Conservation (phyloP, 2,329 filamentous ascomycete genomes). For the Fusarium chlamydosporum region DNA sequence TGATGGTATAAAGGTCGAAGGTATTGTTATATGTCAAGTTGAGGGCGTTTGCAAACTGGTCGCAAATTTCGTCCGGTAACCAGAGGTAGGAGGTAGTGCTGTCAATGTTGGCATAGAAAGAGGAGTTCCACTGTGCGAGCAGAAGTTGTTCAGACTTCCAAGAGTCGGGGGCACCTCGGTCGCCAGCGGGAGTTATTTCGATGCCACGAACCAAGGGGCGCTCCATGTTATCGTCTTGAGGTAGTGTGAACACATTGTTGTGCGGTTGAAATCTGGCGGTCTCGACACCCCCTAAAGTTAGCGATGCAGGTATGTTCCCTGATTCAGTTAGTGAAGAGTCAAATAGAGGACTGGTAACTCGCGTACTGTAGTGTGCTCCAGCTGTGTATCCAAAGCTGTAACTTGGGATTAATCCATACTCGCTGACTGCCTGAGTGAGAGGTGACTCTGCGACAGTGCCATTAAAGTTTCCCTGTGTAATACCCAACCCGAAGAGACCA, state of each 20-base stretch:
- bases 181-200: conserved; percentile 56
- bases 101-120: conserved; percentile 70
- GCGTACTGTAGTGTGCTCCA: conserved; percentile 77
- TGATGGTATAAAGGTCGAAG: conserved; percentile 75
- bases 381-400: conserved; percentile 83
- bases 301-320: conserved; percentile 64
- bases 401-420: conserved; percentile 74
- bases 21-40: conserved; percentile 75
- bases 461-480: conserved; percentile 67
- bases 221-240: conserved; percentile 68
- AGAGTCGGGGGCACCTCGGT: conserved; percentile 50
- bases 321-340: conserved; percentile 28
- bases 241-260: conserved; percentile 70
- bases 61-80: conserved; percentile 72
- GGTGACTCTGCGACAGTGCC: conserved; percentile 64
- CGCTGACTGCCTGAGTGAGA: conserved; percentile 70
- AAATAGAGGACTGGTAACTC: not conserved
- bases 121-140: conserved; percentile 62
- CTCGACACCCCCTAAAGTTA: conserved; percentile 81
- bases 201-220: conserved; percentile 73
- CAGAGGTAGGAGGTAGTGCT: conserved; percentile 75
- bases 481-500: conserved; percentile 70
- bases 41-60: conserved; percentile 73
- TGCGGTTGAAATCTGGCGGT: conserved; percentile 72
- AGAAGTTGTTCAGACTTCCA: conserved; percentile 59